Percentiles rank a stretch among this genome's conserved stretches.
Evolutionary conservation across 1,139 yeast species (phyloP).

Genomic region (Geotrichum candidum): DNA sequence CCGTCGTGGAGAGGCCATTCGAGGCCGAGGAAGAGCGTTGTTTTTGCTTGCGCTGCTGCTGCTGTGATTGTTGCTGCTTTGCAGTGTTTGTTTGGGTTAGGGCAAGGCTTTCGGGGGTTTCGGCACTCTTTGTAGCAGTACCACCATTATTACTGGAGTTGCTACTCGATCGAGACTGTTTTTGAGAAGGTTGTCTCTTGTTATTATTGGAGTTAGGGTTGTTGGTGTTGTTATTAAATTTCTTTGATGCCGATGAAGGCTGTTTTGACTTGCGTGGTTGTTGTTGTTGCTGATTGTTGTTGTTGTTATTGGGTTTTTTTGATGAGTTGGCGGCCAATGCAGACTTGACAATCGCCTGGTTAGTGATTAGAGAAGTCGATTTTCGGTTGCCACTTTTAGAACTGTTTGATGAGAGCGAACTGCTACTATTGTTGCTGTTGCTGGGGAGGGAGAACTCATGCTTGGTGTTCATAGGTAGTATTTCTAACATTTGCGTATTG

Average conservation of each 20-base stretch:
- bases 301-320: slow-evolving; percentile 2
- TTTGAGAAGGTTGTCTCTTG: not conserved
- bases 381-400: slow-evolving; percentile 3
- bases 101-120: slow-evolving; percentile 1
- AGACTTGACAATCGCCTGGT: slow-evolving; percentile 29
- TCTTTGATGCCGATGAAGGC: not conserved
- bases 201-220: not conserved
- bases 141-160: not conserved
- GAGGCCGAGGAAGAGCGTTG: not conserved
- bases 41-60: not conserved
- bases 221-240: not conserved
- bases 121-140: slow-evolving; percentile 2
- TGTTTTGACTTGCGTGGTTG: slow-evolving; percentile 1
- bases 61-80: not conserved
- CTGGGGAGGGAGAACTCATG: slow-evolving; percentile 3
- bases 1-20: not conserved
- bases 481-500: slow-evolving; percentile 11
- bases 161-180: not conserved
- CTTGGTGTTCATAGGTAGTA: slow-evolving; percentile 11
- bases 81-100: not conserved
- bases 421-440: not conserved
- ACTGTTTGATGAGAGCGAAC: not conserved
- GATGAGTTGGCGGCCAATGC: slow-evolving; percentile 20
- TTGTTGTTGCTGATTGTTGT: not conserved
- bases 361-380: slow-evolving; percentile 24